Evolutionary conservation across 2,329 filamentous ascomycete genomes (phyloP), one percentile per base, ranked within the genome.

Genomic region (Fusarium sp.): DNA sequence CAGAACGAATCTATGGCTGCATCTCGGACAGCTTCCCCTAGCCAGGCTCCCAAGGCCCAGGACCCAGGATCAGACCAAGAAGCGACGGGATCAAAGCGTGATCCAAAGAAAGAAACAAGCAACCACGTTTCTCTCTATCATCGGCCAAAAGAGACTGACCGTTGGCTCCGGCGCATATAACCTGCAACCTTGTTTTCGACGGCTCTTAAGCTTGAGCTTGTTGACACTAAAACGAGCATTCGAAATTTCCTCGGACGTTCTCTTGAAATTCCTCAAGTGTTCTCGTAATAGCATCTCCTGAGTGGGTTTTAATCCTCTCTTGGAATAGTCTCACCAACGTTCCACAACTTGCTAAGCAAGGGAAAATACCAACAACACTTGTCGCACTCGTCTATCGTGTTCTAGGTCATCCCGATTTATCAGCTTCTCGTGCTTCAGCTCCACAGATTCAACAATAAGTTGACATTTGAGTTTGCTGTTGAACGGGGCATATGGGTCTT

Each of bases 11-110:
- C 44, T 63, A 63, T 72, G 64, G 70, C 67, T 70, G 61, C 69
- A 62, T 58, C 68, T 63, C 59, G 71, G 65, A 31, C 63, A 68
- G 63, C 68, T 74, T 68, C 63, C 71, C 69, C 71, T 73, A 66
- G 64, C n/a, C n/a, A n/a, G n/a, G n/a, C n/a, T n/a, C n/a, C 50
- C 47, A 66, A 55, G 41, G 49, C 48, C 26, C 31, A 49, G 55
- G 49, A 39, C 46, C 33, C 46, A 56, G 54, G 43, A 18, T 39
- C 48, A 49, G 44, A 53, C 49, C 23, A 54, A 55, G 38, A 66
- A 49, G 44, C 24, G 52, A 69, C 54, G 57, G 56, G 63, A 70
- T 66, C 54, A 59, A 65, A 63, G 57, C 61, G 49, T 52, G 50
- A 63, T 31, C 44, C 58, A 52, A 53, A n/a, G n/a, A n/a, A n/a